Evolutionary conservation across 306 rosid genomes (phyloP).

Genomic region (Mimosa pudica): DNA sequence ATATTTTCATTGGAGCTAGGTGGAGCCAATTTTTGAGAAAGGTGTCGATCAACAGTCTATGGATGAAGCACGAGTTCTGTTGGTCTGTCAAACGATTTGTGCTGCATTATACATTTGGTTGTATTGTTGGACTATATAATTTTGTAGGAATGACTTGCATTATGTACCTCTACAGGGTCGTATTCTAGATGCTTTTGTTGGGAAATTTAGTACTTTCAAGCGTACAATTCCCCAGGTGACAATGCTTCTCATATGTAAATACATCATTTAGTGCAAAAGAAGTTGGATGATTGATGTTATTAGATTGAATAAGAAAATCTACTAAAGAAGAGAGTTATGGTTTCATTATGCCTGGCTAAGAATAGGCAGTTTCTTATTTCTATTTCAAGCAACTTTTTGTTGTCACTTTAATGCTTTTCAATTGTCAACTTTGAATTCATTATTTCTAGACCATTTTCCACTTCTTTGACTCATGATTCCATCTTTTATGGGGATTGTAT

Average conservation of each 20-base stretch:
- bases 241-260: not conserved
- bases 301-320: not conserved
- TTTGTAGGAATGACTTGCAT: slow-evolving; percentile 33
- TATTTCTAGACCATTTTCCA: not conserved
- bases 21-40: slow-evolving; percentile 98
- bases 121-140: slow-evolving; percentile 17
- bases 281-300: not conserved
- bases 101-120: slow-evolving; percentile 28
- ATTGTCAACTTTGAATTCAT: not conserved
- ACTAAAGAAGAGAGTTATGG: not conserved
- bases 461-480: not conserved
- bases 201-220: slow-evolving; percentile 95
- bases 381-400: too few species aligned
- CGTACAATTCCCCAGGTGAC: slow-evolving; percentile 95
- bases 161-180: slow-evolving; percentile 70
- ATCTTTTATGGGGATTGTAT: not conserved
- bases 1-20: slow-evolving; percentile 57
- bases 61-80: slow-evolving; percentile 92
- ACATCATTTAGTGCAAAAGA: not conserved
- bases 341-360: not conserved
- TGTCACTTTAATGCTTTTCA: too few species aligned
- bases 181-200: slow-evolving; percentile 96
- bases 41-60: slow-evolving; percentile 93
- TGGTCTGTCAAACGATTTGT: slow-evolving; percentile 61
- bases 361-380: too few species aligned